Evolutionary conservation across 768 basidiomycete species (phyloP).

Genomic region (Chalciporus chontae): DNA sequence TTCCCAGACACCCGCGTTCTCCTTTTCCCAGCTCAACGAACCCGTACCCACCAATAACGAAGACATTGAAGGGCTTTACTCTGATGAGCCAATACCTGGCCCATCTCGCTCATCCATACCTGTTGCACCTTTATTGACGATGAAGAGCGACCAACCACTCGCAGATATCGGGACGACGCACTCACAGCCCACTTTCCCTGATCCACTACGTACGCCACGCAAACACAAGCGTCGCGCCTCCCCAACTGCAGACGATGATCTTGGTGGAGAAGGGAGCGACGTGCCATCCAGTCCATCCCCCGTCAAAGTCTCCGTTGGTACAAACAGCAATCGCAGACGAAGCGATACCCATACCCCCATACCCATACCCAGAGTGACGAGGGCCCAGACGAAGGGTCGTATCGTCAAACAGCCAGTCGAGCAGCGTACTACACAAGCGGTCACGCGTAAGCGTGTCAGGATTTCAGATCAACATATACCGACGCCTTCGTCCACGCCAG

Average conservation of each 20-base stretch:
- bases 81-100: conserved; percentile 29
- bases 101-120: conserved; percentile 19
- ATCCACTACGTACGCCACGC: conserved; percentile 31
- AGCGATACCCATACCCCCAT: not conserved
- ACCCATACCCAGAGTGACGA: conserved; percentile 1
- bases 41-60: conserved; percentile 30
- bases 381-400: not conserved
- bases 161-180: conserved; percentile 2
- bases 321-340: conserved; percentile 1
- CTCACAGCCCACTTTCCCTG: conserved; percentile 16
- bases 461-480: conserved; percentile 21
- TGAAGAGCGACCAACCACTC: conserved; percentile 16
- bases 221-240: conserved; percentile 24
- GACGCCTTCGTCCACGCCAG: conserved; percentile 25
- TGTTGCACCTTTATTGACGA: conserved; percentile 22
- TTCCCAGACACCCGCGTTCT: conserved; percentile 13
- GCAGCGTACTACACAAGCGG: not conserved
- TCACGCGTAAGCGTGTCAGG: conserved; percentile 17
- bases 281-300: conserved; percentile 30
- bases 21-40: conserved; percentile 36
- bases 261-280: conserved; percentile 8
- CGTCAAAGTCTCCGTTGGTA: conserved; percentile 22
- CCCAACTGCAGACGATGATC: not conserved
- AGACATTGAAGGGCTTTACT: conserved; percentile 35
- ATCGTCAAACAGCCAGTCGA: not conserved